Evolutionary conservation across 2,329 filamentous ascomycete genomes (phyloP).

Genomic region (Pyrenochaeta sp.): DNA sequence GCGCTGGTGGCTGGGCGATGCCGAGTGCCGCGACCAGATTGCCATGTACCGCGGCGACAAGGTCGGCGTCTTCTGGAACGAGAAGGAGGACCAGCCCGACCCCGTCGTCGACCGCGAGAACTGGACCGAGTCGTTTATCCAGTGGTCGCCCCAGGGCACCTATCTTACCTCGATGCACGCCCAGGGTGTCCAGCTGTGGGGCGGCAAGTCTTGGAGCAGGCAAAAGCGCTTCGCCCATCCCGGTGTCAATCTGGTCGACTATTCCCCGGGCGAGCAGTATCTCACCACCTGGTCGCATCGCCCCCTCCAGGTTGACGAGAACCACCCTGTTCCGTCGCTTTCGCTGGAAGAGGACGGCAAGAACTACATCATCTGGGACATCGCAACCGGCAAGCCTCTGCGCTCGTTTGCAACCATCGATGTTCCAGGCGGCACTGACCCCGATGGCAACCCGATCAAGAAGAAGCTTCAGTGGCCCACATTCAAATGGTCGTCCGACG

Average conservation of each 20-base stretch:
- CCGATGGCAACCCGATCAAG: conserved; percentile 72
- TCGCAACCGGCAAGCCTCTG: conserved; percentile 85
- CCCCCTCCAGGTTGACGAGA: conserved; percentile 90
- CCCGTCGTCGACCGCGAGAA: conserved; percentile 88
- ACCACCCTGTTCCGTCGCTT: conserved; percentile 78
- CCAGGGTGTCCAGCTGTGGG: conserved; percentile 97
- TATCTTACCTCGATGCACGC: conserved; percentile 94
- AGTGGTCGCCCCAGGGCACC: conserved; percentile 96
- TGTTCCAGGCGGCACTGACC: conserved; percentile 68
- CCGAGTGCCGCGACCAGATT: conserved; percentile 91
- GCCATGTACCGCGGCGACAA: conserved; percentile 91
- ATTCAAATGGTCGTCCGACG: conserved; percentile 99
- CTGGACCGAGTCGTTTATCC: conserved; percentile 98
- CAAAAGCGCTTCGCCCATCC: conserved; percentile 95
- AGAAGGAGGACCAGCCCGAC: conserved; percentile 90
- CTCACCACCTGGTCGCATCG: conserved; percentile 96
- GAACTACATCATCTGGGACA: conserved; percentile 99
- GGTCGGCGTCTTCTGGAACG: conserved; percentile 98
- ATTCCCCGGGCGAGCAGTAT: conserved; percentile 92
- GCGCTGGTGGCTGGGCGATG: conserved; percentile 89
- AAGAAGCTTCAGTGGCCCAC: conserved; percentile 97
- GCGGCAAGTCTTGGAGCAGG: conserved; percentile 85
- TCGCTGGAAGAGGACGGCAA: conserved; percentile 91
- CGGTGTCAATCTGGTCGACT: conserved; percentile 93
- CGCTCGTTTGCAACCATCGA: conserved; percentile 95